These are phyloP conservation scores for Naganishia vaughanmartiniae DNA, from an alignment of 768 basidiomycete species.

Conservation along the genomic window DNA sequence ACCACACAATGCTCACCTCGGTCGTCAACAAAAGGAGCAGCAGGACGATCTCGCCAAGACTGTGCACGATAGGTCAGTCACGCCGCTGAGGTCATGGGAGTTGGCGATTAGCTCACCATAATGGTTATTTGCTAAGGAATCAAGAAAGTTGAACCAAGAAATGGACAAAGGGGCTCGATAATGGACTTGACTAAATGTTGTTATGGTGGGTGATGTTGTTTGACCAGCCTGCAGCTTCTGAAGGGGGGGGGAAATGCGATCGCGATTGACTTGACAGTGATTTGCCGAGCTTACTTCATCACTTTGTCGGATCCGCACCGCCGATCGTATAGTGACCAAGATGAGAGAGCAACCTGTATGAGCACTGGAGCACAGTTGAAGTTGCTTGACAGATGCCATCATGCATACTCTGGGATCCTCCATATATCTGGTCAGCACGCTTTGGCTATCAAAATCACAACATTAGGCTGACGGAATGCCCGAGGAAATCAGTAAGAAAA, in stretches of 20 bases:
- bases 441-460: not conserved
- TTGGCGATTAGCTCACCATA: not conserved
- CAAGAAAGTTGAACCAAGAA: not conserved
- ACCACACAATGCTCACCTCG: conserved; percentile 1
- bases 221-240: not conserved
- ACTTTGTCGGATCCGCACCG: too few species aligned
- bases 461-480: not conserved
- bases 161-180: not conserved
- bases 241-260: not conserved
- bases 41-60: conserved; percentile 23
- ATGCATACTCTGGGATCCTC: too few species aligned
- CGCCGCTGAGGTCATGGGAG: not conserved
- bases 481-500: not conserved
- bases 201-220: not conserved
- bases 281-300: too few species aligned
- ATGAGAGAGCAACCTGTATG: too few species aligned
- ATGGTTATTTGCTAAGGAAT: not conserved
- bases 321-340: not conserved
- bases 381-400: too few species aligned
- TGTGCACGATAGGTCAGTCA: not conserved
- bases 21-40: conserved; percentile 15
- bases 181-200: not conserved
- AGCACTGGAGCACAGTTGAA: too few species aligned
- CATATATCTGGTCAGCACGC: too few species aligned
- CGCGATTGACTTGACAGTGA: not conserved